Evolutionary conservation across 1,284 basidiomycete species (phyloP).

Genomic region (Bjerkandera adusta): DNA sequence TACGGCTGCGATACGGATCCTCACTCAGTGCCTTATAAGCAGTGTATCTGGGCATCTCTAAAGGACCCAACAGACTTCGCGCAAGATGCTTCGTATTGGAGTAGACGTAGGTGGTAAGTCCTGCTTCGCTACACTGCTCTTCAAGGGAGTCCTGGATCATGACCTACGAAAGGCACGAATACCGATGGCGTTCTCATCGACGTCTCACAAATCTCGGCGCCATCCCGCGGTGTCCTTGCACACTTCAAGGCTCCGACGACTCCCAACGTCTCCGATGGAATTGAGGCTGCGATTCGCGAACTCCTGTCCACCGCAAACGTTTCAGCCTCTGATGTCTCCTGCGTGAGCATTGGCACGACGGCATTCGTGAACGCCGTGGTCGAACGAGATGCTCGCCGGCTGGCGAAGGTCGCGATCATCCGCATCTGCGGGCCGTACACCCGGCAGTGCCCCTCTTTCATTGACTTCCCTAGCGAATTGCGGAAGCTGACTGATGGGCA

Average conservation of each 20-base stretch:
- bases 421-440: slow-evolving; percentile 50
- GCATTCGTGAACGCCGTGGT: slow-evolving; percentile 57
- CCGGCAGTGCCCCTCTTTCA: slow-evolving; percentile 38
- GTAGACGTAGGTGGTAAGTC: slow-evolving; percentile 45
- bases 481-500: slow-evolving; percentile 41
- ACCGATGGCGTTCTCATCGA: slow-evolving; percentile 55
- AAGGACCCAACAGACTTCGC: too few relatives aligned
- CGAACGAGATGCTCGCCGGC: slow-evolving; percentile 43
- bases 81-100: slow-evolving; percentile 34
- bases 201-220: slow-evolving; percentile 32
- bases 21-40: not conserved
- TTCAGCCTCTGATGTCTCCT: slow-evolving; percentile 34
- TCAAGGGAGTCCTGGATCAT: not conserved
- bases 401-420: slow-evolving; percentile 52
- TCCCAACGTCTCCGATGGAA: slow-evolving; percentile 48
- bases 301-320: slow-evolving; percentile 36
- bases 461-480: slow-evolving; percentile 45
- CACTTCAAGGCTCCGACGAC: slow-evolving; percentile 53
- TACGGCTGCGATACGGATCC: not conserved
- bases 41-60: not conserved
- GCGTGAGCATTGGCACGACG: slow-evolving; percentile 48
- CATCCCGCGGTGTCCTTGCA: slow-evolving; percentile 42
- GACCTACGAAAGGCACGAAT: slow-evolving; percentile 40
- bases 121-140: not conserved
- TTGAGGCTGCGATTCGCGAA: slow-evolving; percentile 41